Base-by-base conservation (phyloP, 768 basidiomycete species). In the Nevesoporus exiguus region DNA sequence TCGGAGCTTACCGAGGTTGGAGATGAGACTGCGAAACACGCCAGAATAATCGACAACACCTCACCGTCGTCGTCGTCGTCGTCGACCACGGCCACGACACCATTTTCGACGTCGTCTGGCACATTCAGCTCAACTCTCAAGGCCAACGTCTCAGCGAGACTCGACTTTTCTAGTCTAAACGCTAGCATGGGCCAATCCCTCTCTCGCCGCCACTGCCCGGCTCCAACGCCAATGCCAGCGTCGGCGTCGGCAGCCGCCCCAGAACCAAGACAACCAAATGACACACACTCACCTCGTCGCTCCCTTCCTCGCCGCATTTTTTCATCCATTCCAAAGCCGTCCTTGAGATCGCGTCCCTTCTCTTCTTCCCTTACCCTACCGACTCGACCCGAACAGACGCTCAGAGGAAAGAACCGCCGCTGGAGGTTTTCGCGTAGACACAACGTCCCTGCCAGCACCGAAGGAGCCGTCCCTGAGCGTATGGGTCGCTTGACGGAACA, bases 271-370 rank as follows among this genome's bases (percentile, higher is more conserved):
- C 46, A 48, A 8, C 37, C 41, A 25, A 51, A 54, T 24, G 37
- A 31, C 29, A 51, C 30, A 8, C 48, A 31, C 9, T n/a, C 33
- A 30, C 34, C 37, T 25, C 56, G 50, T 47, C 61, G 59, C 42
- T 54, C 62, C 7, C 62, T 76, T 4, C 70, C 75, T 5, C 73
- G 60, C 43, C 74, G 71, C 48, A 62, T 78, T 41, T 44, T 70
- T 64, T 54, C 74, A 54, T 57, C 62, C 60, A 36, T 71, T 64
- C 60, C 72, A 19, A 63, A 60, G 53, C 61, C 64, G 1, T 58
- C 62, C 25, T 37, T 64, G 52, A 48, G 56, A 60, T 52, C 61
- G 47, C 61, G 58, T 8, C 30, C 54, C 6, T 43, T 46, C 25
- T 48, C 51, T 5, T 57, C 55, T 31, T 52, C 49, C 60, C 58